Evolutionary conservation across 148 eudicot species (phyloP).

Genomic region (Chenopodium suecicum): DNA sequence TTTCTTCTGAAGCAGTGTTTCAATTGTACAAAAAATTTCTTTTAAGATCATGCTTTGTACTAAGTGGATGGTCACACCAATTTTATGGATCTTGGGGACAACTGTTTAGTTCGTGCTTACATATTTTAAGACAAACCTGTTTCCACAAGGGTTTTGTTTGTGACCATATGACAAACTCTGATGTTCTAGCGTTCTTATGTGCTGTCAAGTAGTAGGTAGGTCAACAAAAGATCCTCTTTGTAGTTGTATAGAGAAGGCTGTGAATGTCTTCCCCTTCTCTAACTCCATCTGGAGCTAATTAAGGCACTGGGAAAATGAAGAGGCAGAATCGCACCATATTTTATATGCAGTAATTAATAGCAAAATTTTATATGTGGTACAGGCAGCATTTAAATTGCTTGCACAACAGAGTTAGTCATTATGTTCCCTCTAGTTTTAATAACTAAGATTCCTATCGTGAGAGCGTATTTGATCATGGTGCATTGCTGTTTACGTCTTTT

Average conservation of each 20-base stretch:
- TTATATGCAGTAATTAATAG: not conserved
- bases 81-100: not conserved
- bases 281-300: too few species aligned
- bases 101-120: not conserved
- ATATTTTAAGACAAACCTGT: not conserved
- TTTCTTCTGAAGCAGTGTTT: not conserved
- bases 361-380: not conserved
- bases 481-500: too few species aligned
- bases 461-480: too few species aligned
- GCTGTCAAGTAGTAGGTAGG: not conserved
- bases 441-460: not conserved
- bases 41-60: not conserved
- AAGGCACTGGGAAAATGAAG: too few species aligned
- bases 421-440: too few species aligned
- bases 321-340: not conserved
- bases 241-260: too few species aligned
- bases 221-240: not conserved
- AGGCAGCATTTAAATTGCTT: not conserved
- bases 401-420: too few species aligned
- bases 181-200: not conserved
- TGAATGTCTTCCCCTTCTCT: too few species aligned
- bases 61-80: not conserved
- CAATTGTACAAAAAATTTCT: not conserved
- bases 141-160: not conserved
- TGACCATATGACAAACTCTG: not conserved